Evolutionary conservation across 495 filamentous ascomycete species (phyloP).

Genomic region (Penicillium arizonense): DNA sequence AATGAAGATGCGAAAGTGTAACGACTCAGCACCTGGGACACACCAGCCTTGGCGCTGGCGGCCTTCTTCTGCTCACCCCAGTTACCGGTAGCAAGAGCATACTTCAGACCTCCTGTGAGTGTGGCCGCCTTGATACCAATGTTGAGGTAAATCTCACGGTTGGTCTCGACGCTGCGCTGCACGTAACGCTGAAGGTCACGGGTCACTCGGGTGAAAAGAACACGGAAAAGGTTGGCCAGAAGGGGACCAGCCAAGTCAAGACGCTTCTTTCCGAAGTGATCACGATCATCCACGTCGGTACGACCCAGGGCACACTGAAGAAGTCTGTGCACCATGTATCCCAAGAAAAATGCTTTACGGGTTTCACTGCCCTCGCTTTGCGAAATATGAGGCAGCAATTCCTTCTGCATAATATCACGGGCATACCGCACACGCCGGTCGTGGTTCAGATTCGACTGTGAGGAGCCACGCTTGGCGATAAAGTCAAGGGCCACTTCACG

Average conservation of each 20-base stretch:
- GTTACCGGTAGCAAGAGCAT: conserved; percentile 97
- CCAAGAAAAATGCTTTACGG: conserved; percentile 95
- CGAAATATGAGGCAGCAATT: conserved; percentile 93
- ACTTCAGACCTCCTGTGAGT: conserved; percentile 90
- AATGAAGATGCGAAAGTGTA: conserved; percentile 96
- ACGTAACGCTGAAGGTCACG: conserved; percentile 87
- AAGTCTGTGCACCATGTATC: conserved; percentile 96
- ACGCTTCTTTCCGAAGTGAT: conserved; percentile 99
- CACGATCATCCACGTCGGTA: conserved; percentile 90
- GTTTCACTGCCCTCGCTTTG: conserved; percentile 96
- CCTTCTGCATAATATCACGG: conserved; percentile 91
- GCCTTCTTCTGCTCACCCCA: conserved; percentile 99
- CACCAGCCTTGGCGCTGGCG: conserved; percentile 86
- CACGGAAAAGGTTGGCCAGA: conserved; percentile 88
- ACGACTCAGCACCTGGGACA: conserved; percentile 96
- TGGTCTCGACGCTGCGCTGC: conserved; percentile 85
- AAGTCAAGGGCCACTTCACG: conserved; percentile 93
- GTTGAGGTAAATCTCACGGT: conserved; percentile 82
- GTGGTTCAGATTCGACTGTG: conserved; percentile 65
- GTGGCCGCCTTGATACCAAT: conserved; percentile 88
- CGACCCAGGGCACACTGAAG: conserved; percentile 89
- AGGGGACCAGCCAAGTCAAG: conserved; percentile 93
- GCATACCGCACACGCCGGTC: conserved; percentile 90
- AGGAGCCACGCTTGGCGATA: conserved; percentile 86
- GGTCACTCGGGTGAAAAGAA: conserved; percentile 80